Conservation (phyloP, 2,329 filamentous ascomycete species). For the Verticillium klebahnii region DNA sequence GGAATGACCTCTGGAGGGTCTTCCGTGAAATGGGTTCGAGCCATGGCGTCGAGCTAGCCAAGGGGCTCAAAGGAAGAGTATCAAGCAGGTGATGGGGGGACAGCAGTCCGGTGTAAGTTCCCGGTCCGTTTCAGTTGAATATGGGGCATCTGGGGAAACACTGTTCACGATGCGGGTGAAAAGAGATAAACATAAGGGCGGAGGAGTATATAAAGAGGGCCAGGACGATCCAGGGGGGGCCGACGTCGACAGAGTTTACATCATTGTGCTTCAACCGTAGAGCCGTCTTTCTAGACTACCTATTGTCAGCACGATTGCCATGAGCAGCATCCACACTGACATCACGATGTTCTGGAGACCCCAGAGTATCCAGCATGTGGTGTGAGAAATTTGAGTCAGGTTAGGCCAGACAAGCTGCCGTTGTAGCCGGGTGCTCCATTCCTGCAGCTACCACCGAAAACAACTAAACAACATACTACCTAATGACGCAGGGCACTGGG, state of each 20-base stretch:
- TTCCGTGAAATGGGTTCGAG: conserved; percentile 25
- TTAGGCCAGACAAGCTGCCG: not conserved
- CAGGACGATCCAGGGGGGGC: not conserved
- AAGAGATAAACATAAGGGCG: not conserved
- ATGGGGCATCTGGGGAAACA: not conserved
- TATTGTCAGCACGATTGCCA: not conserved
- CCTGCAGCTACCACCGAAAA: not conserved
- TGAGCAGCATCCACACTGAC: not conserved
- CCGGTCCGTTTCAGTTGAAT: not conserved
- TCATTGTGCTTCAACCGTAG: not conserved
- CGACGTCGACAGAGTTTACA: not conserved
- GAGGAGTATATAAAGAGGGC: not conserved
- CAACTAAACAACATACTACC: not conserved
- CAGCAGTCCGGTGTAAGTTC: not conserved
- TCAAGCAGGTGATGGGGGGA: not conserved
- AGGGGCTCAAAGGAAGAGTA: not conserved
- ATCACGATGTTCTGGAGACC: not conserved
- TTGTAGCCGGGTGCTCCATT: not conserved
- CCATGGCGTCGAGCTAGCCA: not conserved
- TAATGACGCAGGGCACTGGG: not conserved
- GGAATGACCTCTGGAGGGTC: conserved; percentile 33
- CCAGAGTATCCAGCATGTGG: not conserved
- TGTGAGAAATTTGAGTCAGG: not conserved
- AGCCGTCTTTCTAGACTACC: not conserved
- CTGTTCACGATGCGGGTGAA: not conserved